These are phyloP conservation scores for Exsudoporus frostii DNA, from an alignment of 768 basidiomycete species.

Conservation along the genomic window DNA sequence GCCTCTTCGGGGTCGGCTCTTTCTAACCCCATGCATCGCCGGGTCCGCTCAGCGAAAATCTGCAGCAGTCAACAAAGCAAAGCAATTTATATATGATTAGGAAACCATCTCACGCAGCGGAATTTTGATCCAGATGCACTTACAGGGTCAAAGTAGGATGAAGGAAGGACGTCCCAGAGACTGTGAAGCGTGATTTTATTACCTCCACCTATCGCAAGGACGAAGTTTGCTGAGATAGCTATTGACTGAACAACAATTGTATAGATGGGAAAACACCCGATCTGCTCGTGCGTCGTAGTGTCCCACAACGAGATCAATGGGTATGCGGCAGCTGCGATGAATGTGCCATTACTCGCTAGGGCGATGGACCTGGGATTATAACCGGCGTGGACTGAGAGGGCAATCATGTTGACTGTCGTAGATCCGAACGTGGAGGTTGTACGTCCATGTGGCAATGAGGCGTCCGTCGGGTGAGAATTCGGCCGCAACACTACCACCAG, in stretches of 20 bases:
- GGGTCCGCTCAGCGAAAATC: background rate
- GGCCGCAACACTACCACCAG: too few relatives aligned
- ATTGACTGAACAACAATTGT: background rate
- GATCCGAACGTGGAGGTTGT: background rate
- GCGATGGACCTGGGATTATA: background rate
- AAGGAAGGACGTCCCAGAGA: background rate
- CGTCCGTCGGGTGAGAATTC: background rate
- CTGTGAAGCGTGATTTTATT: background rate
- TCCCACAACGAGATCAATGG: background rate
- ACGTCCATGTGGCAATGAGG: background rate
- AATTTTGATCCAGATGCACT: background rate
- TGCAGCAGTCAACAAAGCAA: background rate
- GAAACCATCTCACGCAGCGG: background rate
- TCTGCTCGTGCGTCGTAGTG: background rate
- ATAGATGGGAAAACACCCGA: background rate
- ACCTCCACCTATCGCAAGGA: background rate
- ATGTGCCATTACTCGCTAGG: background rate
- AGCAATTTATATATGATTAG: too few relatives aligned
- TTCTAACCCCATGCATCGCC: background rate
- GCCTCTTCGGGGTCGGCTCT: too few relatives aligned
- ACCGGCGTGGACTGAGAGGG: too few relatives aligned
- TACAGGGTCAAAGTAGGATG: background rate
- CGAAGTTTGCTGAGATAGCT: background rate
- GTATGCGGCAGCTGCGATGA: background rate
- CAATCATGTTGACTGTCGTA: background rate